phyloP scores from a whole-genome alignment of 306 rosid species.

The cucumber (Cucumis sativus) region DNA sequence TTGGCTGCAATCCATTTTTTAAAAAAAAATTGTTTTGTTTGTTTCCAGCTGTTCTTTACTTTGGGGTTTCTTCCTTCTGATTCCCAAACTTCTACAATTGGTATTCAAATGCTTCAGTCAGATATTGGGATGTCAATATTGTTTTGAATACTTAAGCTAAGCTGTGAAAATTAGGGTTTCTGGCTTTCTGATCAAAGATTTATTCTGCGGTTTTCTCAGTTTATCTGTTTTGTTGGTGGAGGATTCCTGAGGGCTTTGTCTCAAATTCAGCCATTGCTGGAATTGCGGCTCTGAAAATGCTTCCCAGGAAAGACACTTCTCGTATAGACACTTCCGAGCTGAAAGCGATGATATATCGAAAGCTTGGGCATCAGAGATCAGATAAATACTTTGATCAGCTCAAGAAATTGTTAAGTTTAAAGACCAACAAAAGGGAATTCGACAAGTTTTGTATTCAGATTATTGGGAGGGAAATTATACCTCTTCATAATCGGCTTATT shows the following conservation, averaged over 20 bases:
- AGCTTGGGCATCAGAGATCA: conserved; percentile 64
- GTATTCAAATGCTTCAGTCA: background rate
- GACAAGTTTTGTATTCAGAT: conserved; percentile 46
- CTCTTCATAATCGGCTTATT: conserved; percentile 72
- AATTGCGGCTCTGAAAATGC: conserved; percentile 24
- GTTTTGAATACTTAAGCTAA: background rate
- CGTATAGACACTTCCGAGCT: conserved; percentile 64
- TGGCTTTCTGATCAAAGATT: conserved; percentile 25
- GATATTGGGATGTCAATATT: background rate
- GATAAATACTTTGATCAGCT: conserved; percentile 65
- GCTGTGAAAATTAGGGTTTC: conserved; percentile 39
- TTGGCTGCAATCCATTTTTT: background rate
- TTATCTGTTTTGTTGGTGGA: conserved; percentile 23
- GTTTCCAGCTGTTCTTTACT: background rate
- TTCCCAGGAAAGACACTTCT: conserved; percentile 31
- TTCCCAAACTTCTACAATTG: background rate
- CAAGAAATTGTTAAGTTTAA: conserved; percentile 42
- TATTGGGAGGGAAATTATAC: conserved; percentile 65
- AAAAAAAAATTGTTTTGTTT: background rate
- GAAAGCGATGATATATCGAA: conserved; percentile 49
- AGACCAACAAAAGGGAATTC: conserved; percentile 64
- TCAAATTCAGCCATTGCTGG: conserved; percentile 14
- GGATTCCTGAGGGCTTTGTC: conserved; percentile 16
- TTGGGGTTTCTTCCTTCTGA: background rate
- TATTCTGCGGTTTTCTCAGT: conserved; percentile 16